Percentiles rank a stretch among this genome's conserved stretches.
Evolutionary conservation across 2,329 filamentous ascomycete species (phyloP).

Genomic region (Fusarium domesticum): DNA sequence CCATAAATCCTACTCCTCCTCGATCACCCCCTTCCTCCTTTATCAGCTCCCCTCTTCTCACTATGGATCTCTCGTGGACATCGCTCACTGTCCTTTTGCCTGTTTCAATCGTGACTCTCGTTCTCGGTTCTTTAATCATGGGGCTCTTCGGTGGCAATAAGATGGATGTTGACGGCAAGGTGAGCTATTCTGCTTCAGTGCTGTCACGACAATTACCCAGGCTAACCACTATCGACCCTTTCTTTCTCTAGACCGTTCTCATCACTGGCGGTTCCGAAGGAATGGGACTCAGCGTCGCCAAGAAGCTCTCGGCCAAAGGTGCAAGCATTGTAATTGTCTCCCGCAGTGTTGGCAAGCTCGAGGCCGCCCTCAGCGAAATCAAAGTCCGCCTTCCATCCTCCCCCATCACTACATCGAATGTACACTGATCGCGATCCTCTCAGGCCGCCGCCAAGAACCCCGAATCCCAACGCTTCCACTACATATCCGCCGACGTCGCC

Average conservation of each 20-base stretch:
- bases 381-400: constrained; percentile 44
- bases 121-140: constrained; percentile 49
- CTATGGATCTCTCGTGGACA: constrained; percentile 21
- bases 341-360: constrained; percentile 71
- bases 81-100: constrained; percentile 8
- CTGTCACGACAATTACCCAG: constrained; percentile 10
- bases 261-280: constrained; percentile 92
- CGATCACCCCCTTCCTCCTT: constrained; percentile 1
- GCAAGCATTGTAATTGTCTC: constrained; percentile 85
- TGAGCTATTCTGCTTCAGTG: constrained; percentile 38
- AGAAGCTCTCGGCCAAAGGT: constrained; percentile 74
- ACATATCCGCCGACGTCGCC: constrained; percentile 80
- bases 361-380: constrained; percentile 64
- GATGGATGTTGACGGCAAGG: constrained; percentile 82
- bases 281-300: constrained; percentile 75
- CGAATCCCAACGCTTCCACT: constrained; percentile 72
- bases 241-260: constrained; percentile 65
- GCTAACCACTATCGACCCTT: constrained; percentile 4
- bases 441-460: constrained; percentile 65
- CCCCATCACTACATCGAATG: not conserved
- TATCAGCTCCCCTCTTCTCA: not conserved
- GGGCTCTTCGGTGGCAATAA: constrained; percentile 67
- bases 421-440: too few species aligned
- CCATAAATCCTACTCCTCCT: constrained; percentile 8
- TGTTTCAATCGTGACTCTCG: constrained; percentile 15